Evolutionary conservation across 2,329 filamentous ascomycete species (phyloP), one percentile per base, ranked within the genome.

Genomic region (Aureobasidium leucospermi): DNA sequence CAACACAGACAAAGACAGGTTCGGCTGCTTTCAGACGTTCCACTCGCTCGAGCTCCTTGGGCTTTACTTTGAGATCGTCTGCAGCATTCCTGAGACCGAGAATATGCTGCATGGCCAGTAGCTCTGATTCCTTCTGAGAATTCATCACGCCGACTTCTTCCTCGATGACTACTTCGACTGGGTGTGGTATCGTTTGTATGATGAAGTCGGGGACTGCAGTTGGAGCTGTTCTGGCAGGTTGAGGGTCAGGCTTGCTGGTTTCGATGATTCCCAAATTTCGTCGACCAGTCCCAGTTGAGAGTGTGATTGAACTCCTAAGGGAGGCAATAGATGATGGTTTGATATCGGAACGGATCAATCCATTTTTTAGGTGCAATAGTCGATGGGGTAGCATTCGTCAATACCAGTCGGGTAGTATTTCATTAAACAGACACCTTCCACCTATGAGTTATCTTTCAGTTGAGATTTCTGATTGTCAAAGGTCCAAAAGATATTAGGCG

Each of bases 1-100:
- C 67, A 43, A 70, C 63, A 52, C 63, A 64, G 34, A 70, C 45
- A 52, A 70, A 66, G 19, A 70, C 60, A 6, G 62, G 59, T 28
- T 68, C 64, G 3, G 55, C 55, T 32, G 43, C 45, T 49, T 58
- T 58, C 4, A 58, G 32, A 34, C 28, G 29, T 42, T 58, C 23
- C 6, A 58, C 9, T 29, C 45, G 45, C 11, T 41, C 36, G 8
- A 48, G 55, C 3, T 58, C 36, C 28, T 48, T 48, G 6, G 55
- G 23, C 16, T 49, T 58, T 6, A 32, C 11, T 3, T 49, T 42
- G 9, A 38, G 6, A 16, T 43, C 13, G 5, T 49, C 43, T 2
- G 39, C 23, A 29, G 55, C 43, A 19, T 58, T 36, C n/a, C 42
- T 48, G 43, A 58, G 55, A 36, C 55, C 55, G 6, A 58, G 16